A percentile compares a stretch with the other conserved stretches of the same genome.
phyloP scores from a whole-genome alignment of 1,284 basidiomycete genomes.

The Ceratorhiza oryzae-sativae region DNA sequence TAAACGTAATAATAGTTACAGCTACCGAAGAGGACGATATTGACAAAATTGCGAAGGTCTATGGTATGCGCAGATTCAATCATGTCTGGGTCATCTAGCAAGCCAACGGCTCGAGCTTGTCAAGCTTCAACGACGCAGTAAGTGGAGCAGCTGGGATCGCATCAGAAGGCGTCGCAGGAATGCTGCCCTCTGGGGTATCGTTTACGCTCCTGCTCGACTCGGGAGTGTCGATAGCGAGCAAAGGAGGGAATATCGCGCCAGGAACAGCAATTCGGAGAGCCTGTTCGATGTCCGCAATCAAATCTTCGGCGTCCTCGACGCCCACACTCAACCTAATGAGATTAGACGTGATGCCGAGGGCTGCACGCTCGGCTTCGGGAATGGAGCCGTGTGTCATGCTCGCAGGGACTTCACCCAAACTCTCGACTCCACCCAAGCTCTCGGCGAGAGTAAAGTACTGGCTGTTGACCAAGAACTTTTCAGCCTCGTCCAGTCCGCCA shows the following conservation, averaged over 20 bases:
- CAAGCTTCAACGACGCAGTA: conserved; percentile 3
- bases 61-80: background rate
- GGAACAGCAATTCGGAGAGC: conserved; percentile 63
- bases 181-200: conserved; percentile 33
- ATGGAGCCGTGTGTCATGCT: conserved; percentile 86
- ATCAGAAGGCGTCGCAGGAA: conserved; percentile 23
- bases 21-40: background rate
- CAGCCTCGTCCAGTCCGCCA: conserved; percentile 62
- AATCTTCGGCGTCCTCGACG: conserved; percentile 85
- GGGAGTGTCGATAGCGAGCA: conserved; percentile 45
- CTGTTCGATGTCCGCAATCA: conserved; percentile 76
- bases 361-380: conserved; percentile 71
- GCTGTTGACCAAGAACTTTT: conserved; percentile 73
- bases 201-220: conserved; percentile 42
- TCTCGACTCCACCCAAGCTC: conserved; percentile 91
- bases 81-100: background rate
- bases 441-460: conserved; percentile 87
- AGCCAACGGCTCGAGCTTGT: background rate
- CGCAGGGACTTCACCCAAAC: conserved; percentile 82
- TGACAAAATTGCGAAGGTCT: background rate
- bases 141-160: conserved; percentile 17
- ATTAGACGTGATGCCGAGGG: conserved; percentile 81
- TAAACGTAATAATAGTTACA: conserved; percentile 14
- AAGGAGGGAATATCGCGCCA: background rate
- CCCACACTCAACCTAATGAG: conserved; percentile 87